These are phyloP conservation scores for Pyrenula aspistea DNA, from an alignment of 495 filamentous ascomycete genomes.

Conservation along the genomic window DNA sequence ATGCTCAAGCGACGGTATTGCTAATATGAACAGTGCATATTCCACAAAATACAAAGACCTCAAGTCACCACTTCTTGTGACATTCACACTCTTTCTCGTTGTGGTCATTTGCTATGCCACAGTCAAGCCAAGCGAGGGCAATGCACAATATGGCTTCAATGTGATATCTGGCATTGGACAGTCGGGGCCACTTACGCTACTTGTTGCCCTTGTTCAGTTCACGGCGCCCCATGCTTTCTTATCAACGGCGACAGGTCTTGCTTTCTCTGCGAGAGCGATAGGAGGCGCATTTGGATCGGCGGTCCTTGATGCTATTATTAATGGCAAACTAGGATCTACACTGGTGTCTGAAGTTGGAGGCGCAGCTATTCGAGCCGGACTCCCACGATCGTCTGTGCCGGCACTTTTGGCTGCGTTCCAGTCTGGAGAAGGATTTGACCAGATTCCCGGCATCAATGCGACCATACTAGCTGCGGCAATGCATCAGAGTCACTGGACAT, in stretches of 20 bases:
- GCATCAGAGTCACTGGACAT: constrained; percentile 25
- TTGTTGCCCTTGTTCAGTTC: constrained; percentile 39
- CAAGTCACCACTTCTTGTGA: constrained; percentile 32
- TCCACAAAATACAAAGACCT: constrained; percentile 38
- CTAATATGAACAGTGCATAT: constrained; percentile 13
- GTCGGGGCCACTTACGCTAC: constrained; percentile 33
- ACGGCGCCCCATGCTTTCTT: constrained; percentile 41
- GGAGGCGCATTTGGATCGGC: constrained; percentile 43
- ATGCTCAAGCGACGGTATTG: neutral
- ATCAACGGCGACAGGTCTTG: constrained; percentile 40
- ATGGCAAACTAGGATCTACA: constrained; percentile 26
- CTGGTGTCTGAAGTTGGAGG: constrained; percentile 22
- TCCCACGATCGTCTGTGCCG: constrained; percentile 23
- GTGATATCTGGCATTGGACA: constrained; percentile 38
- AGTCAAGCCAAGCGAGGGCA: constrained; percentile 31
- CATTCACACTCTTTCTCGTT: constrained; percentile 33
- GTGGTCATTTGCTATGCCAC: constrained; percentile 35
- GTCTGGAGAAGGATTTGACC: constrained; percentile 12
- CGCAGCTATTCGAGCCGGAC: constrained; percentile 27
- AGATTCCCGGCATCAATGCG: constrained; percentile 20
- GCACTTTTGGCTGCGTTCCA: constrained; percentile 22
- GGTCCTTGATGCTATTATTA: constrained; percentile 41
- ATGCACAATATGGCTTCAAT: constrained; percentile 33
- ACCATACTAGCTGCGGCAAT: constrained; percentile 23
- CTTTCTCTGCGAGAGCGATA: constrained; percentile 40